Conservation (phyloP, 495 filamentous ascomycete genomes). For the Aspergillus indologenus region DNA sequence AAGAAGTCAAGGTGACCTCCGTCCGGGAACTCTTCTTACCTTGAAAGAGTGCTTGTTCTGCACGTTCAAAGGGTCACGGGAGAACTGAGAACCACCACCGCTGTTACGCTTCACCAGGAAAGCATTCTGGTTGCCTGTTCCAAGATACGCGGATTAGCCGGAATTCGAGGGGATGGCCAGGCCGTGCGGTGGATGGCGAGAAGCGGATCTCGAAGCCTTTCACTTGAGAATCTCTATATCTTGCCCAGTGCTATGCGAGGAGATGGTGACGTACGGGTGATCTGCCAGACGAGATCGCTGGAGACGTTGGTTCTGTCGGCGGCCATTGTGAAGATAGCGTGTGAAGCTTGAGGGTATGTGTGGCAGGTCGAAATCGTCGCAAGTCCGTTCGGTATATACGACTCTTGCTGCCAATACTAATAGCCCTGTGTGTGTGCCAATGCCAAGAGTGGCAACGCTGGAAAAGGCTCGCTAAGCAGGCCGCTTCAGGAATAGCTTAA, state of each 20-base stretch:
- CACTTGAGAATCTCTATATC: neutral
- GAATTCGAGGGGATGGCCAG: neutral
- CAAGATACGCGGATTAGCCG: conserved; percentile 21
- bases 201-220: neutral
- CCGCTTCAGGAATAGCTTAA: conserved; percentile 37
- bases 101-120: conserved; percentile 85
- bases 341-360: conserved; percentile 21
- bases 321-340: conserved; percentile 39
- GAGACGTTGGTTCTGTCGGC: conserved; percentile 62
- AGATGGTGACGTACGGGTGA: conserved; percentile 65
- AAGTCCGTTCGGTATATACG: conserved; percentile 18
- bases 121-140: conserved; percentile 71
- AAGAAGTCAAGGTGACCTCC: neutral
- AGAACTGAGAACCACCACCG: conserved; percentile 78
- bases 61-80: conserved; percentile 88
- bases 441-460: conserved; percentile 27
- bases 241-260: neutral
- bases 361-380: conserved; percentile 27
- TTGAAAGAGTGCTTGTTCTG: conserved; percentile 87
- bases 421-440: conserved; percentile 34
- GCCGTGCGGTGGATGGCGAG: neutral
- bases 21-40: conserved; percentile 44
- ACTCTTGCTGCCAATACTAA: conserved; percentile 15
- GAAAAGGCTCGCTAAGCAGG: conserved; percentile 39
- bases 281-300: conserved; percentile 85